phyloP scores from a whole-genome alignment of 768 basidiomycete genomes.

The Psilocybe cubensis region DNA sequence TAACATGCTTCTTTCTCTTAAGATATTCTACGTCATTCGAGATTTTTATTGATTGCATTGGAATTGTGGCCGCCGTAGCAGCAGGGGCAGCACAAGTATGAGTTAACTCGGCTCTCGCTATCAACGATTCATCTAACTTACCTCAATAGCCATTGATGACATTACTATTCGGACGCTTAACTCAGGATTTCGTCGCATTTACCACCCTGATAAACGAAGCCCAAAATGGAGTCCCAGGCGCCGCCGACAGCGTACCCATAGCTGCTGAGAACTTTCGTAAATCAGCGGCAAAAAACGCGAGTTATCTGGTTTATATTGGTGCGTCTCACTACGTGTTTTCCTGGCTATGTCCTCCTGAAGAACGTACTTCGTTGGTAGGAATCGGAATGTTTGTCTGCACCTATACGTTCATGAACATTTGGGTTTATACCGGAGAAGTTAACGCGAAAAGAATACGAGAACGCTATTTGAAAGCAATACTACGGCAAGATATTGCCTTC shows the following conservation, averaged over 20 bases:
- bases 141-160: conserved; percentile 69
- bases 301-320: conserved; percentile 73
- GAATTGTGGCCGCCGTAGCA: conserved; percentile 68
- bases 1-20: not conserved
- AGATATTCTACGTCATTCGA: conserved; percentile 81
- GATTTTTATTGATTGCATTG: conserved; percentile 65
- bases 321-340: conserved; percentile 18
- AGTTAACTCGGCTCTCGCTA: not conserved
- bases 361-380: conserved; percentile 42
- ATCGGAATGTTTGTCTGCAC: conserved; percentile 77
- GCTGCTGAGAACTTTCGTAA: conserved; percentile 53
- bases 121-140: not conserved
- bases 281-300: conserved; percentile 58
- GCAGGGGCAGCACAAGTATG: conserved; percentile 82
- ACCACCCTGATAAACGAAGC: conserved; percentile 29
- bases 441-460: conserved; percentile 87
- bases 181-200: conserved; percentile 73
- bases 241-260: conserved; percentile 30
- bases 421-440: conserved; percentile 78
- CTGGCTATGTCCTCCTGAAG: not conserved
- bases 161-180: conserved; percentile 83
- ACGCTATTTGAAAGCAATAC: conserved; percentile 74
- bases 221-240: conserved; percentile 28
- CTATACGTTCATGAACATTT: conserved; percentile 71
- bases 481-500: conserved; percentile 87